phyloP scores from a whole-genome alignment of 768 basidiomycete genomes.

The Lyophyllum decastes region DNA sequence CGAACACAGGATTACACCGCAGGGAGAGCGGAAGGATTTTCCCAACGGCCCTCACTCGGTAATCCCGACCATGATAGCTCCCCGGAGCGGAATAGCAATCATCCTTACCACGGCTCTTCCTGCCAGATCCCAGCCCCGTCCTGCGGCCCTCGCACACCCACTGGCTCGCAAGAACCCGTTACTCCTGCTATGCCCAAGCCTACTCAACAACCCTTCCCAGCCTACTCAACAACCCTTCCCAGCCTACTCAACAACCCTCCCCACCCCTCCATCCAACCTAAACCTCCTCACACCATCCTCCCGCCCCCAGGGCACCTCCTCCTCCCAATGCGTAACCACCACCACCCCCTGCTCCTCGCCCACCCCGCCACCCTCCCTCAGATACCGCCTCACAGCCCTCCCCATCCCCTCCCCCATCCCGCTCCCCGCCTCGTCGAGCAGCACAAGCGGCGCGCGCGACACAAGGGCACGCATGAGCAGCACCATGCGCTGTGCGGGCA shows the following conservation, averaged over 20 bases:
- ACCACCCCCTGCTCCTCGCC: slow-evolving; percentile 71
- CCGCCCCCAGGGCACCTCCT: slow-evolving; percentile 82
- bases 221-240: too few species aligned
- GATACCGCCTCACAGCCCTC: slow-evolving; percentile 56
- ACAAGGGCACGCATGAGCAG: slow-evolving; percentile 88
- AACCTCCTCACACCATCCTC: slow-evolving; percentile 51
- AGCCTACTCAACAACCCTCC: slow-evolving; percentile 13
- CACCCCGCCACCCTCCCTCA: slow-evolving; percentile 56
- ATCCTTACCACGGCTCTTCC: too few species aligned
- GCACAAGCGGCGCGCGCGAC: slow-evolving; percentile 66
- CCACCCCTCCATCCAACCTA: slow-evolving; percentile 31
- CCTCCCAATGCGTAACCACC: slow-evolving; percentile 89
- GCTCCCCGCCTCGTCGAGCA: slow-evolving; percentile 92
- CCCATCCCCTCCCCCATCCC: slow-evolving; percentile 90
- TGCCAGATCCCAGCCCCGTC: too few species aligned
- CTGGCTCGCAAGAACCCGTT: too few species aligned
- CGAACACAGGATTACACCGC: too few species aligned
- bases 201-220: too few species aligned
- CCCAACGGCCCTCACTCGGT: too few species aligned
- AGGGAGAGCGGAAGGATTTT: too few species aligned
- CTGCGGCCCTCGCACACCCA: too few species aligned
- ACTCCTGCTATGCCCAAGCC: too few species aligned
- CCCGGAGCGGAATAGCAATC: too few species aligned
- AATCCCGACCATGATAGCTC: too few species aligned
- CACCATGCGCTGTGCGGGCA: slow-evolving; percentile 74